phyloP scores from a whole-genome alignment of 2,329 filamentous ascomycete species.

The Penicillium sp. region DNA sequence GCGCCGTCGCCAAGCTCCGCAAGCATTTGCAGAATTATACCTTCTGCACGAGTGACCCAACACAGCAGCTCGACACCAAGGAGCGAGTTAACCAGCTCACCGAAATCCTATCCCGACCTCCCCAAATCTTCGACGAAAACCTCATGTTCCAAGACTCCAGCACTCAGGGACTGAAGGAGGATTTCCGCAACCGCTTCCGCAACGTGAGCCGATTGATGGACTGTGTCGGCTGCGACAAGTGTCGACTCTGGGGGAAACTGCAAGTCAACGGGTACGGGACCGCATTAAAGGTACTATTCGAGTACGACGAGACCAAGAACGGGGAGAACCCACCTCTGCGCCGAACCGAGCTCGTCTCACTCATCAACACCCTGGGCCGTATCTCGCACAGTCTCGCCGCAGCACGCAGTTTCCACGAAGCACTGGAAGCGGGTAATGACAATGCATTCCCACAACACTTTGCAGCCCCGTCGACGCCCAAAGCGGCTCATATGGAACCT shows the following conservation, averaged over 20 bases:
- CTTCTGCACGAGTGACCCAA: slow-evolving; percentile 85
- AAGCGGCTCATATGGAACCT: slow-evolving; percentile 15
- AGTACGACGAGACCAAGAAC: slow-evolving; percentile 74
- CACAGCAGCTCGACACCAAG: slow-evolving; percentile 79
- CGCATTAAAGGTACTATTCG: slow-evolving; percentile 93
- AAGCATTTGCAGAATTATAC: slow-evolving; percentile 82
- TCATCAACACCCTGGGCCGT: slow-evolving; percentile 91
- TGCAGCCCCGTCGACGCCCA: slow-evolving; percentile 31
- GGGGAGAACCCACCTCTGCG: slow-evolving; percentile 72
- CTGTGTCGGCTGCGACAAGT: slow-evolving; percentile 98
- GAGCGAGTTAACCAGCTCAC: slow-evolving; percentile 79
- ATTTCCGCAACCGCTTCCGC: slow-evolving; percentile 95
- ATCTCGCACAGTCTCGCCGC: slow-evolving; percentile 80
- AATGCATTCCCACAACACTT: slow-evolving; percentile 34
- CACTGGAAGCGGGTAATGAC: slow-evolving; percentile 44
- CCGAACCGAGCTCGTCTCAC: slow-evolving; percentile 87
- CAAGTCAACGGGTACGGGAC: slow-evolving; percentile 95
- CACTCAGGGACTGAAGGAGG: slow-evolving; percentile 81
- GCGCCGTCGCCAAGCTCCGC: slow-evolving; percentile 87
- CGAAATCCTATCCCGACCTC: slow-evolving; percentile 66
- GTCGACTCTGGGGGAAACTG: slow-evolving; percentile 94
- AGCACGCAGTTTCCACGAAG: slow-evolving; percentile 70
- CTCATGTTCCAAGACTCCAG: slow-evolving; percentile 81
- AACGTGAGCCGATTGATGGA: slow-evolving; percentile 98
- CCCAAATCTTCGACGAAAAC: slow-evolving; percentile 88